Evolutionary conservation across 306 rosid genomes (phyloP), one percentile per base, ranked within the genome.

Genomic region (Trifolium dubium): DNA sequence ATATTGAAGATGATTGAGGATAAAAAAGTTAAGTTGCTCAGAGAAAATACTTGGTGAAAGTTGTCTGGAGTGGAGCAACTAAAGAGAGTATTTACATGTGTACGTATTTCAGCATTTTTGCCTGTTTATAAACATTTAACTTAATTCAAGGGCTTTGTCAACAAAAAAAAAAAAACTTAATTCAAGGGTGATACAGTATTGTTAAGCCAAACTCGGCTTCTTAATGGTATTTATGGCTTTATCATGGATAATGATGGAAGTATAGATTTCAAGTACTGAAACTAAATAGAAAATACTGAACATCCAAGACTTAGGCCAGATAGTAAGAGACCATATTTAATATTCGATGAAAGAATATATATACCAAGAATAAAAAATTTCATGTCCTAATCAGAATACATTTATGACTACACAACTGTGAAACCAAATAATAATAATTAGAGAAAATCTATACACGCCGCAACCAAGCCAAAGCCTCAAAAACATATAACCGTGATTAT

Each of bases 361-460:
- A 55, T 63, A 78, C 77, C 80, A 15, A 28, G 14, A 46, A 69
- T 49, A 65, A 75, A 17, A 17, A n/a, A 39, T 10, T 64, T 43
- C 1, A 64, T n/a, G 72, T 59, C 74, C 75, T 71, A 65, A 71
- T 32, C 56, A 65, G 54, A 56, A 19, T 68, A 75, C 77, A 79
- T 44, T 49, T 53, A 67, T 64, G 73, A 75, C 69, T 71, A 70
- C 68, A 75, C 34, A 70, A 51, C 73, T 58, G 67, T 6, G 72
- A 50, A 66, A 71, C n/a, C 66, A 64, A 69, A 41, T 67, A 70
- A 62, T 72, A 70, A 44, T 37, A 70, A 61, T 64, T 37, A 53
- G 63, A 64, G 69, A 68, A 73, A 79, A 58, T 51, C 81, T 83
- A 79, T 79, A 79, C 81, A 75, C 63, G 81, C 62, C 10, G 49